Evolutionary conservation across 169 alveolate genomes (phyloP).

Genomic region (Cryptosporidium canis): DNA sequence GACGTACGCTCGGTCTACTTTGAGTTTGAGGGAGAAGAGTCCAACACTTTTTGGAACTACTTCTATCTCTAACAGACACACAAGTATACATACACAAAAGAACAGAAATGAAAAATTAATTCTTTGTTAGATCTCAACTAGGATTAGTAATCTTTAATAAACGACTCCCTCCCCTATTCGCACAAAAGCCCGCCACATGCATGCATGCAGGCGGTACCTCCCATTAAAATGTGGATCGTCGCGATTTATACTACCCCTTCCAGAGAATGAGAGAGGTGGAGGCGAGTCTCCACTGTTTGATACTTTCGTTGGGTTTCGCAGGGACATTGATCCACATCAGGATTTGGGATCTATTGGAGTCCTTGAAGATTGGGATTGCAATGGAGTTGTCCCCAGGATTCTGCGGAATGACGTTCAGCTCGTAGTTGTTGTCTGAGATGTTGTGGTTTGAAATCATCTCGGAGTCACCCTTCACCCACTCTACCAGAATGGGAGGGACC

Average conservation of each 20-base stretch:
- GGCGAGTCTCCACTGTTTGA: conserved; percentile 57
- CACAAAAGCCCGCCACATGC: too few species aligned
- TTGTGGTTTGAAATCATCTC: not conserved
- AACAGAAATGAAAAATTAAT: not conserved
- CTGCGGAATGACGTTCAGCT: conserved; percentile 32
- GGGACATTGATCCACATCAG: conserved; percentile 52
- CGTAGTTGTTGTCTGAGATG: conserved; percentile 26
- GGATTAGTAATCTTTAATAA: too few species aligned
- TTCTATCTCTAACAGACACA: conserved; percentile 1
- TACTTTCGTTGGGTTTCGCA: not conserved
- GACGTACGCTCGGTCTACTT: not conserved
- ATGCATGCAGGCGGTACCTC: too few species aligned
- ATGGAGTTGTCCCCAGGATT: conserved; percentile 18
- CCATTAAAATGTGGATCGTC: too few species aligned
- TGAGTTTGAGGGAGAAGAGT: conserved; percentile 30
- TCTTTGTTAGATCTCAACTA: too few species aligned
- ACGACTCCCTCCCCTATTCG: too few species aligned
- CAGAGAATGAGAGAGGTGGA: conserved; percentile 16
- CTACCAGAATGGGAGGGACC: conserved; percentile 2
- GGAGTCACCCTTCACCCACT: conserved; percentile 19
- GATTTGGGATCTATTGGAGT: conserved; percentile 10
- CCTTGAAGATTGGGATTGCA: conserved; percentile 27
- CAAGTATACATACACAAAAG: not conserved
- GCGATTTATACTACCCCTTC: conserved; percentile 18
- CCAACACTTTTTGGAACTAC: conserved; percentile 26